Evolutionary conservation across 306 rosid species (phyloP), one percentile per base, ranked within the genome.

Genomic region (Vigna radiata): DNA sequence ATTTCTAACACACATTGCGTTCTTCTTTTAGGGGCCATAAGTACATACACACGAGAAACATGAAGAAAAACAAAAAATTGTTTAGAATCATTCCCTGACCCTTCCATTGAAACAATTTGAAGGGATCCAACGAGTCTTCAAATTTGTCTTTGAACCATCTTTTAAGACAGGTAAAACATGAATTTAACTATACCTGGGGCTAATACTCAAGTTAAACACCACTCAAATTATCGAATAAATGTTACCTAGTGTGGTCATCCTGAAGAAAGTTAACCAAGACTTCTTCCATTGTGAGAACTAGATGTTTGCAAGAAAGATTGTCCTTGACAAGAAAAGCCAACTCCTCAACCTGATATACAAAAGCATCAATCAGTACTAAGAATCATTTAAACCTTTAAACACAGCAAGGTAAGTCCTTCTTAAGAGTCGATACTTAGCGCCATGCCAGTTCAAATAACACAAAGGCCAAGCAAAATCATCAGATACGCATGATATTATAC

Each of bases 271-370:
- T 86, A 63, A 95, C 87, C 33, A 95, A 79, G 33, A 84, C 76
- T 84, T 92, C 97, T 85, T 95, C 99, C 88, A 95, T 89, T 15
- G 94, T 83, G 73, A 95, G 97, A 86, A 95, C 93, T 79, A 92
- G 96, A 92, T 92, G 98, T 90, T 92, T 95, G 83, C 97, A 89
- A 50, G 87, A 86, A 86, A 95, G 99, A 81, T 95, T 95, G 88
- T 95, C 99, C 91, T 91, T 92, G 14, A 95, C 89, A 75, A 95
- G 96, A 82, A 73, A 92, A 83, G 99, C 99, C 91, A 95, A 85
- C 69, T 95, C 99, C 89, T 95, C 97, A 70, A 95, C 99, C 99
- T 95, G 85, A 78, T 77, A 64, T 43, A 65, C n/a, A 53, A 25
- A 67, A 29, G 48, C 27, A 76, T 66, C 23, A 49, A 25, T 19